These are phyloP conservation scores for Zygosaccharomyces pseudobailii DNA, from an alignment of 1,139 yeast species.

Conservation along the genomic window DNA sequence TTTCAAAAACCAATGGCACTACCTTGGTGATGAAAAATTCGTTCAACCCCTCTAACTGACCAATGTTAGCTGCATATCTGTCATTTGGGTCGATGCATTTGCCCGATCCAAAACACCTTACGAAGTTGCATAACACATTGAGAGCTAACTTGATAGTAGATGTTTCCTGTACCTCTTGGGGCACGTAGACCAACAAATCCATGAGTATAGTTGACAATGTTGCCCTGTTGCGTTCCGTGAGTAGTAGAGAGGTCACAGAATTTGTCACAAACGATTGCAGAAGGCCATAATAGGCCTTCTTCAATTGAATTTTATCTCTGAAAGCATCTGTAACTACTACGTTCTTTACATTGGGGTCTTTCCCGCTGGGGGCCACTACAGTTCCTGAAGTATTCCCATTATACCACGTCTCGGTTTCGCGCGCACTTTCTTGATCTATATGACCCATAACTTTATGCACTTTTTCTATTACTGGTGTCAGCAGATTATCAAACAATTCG, in stretches of 20 bases:
- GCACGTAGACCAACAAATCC: constrained; percentile 61
- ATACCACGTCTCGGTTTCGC: constrained; percentile 30
- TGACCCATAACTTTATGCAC: constrained; percentile 48
- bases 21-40: constrained; percentile 64
- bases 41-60: constrained; percentile 66
- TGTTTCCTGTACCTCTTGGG: constrained; percentile 49
- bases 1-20: constrained; percentile 67
- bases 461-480: constrained; percentile 69
- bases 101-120: constrained; percentile 66
- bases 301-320: constrained; percentile 57
- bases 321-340: constrained; percentile 45
- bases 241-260: constrained; percentile 70
- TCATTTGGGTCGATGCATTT: constrained; percentile 50
- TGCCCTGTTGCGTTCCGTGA: constrained; percentile 60
- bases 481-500: constrained; percentile 64
- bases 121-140: constrained; percentile 62
- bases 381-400: constrained; percentile 5
- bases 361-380: constrained; percentile 12
- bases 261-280: constrained; percentile 68
- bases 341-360: constrained; percentile 32
- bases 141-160: constrained; percentile 65
- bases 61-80: constrained; percentile 49
- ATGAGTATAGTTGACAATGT: constrained; percentile 61
- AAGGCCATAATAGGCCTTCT: constrained; percentile 66
- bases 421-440: constrained; percentile 36